phyloP scores from a whole-genome alignment of 208 protist genomes.

The Trypanosoma rangeli region DNA sequence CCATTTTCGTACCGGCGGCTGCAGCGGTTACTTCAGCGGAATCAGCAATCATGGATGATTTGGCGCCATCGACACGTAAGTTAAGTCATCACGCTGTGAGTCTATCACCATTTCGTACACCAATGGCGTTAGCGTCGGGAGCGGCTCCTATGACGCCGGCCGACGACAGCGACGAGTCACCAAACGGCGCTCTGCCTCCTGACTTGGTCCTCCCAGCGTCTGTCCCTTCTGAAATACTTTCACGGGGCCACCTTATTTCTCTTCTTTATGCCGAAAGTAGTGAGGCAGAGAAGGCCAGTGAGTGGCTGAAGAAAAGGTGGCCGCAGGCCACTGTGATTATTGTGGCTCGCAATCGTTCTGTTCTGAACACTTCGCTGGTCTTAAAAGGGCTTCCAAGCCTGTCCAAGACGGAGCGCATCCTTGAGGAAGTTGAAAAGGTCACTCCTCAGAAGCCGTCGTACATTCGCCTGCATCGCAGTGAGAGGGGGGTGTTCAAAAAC shows the following conservation, averaged over 20 bases:
- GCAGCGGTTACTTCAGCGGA: neutral
- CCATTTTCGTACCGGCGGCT: neutral
- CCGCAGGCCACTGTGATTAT: slow-evolving; percentile 45
- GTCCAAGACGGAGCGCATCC: slow-evolving; percentile 58
- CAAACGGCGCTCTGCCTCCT: slow-evolving; percentile 24
- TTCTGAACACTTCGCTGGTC: slow-evolving; percentile 75
- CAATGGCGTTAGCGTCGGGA: slow-evolving; percentile 5
- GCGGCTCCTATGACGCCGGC: neutral
- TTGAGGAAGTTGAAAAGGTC: slow-evolving; percentile 53
- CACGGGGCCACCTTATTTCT: slow-evolving; percentile 50
- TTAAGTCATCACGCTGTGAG: neutral
- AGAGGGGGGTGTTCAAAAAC: slow-evolving; percentile 81
- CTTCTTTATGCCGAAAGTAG: slow-evolving; percentile 71
- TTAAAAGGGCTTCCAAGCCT: slow-evolving; percentile 78
- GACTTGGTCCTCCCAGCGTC: slow-evolving; percentile 52
- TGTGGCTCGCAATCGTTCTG: slow-evolving; percentile 52
- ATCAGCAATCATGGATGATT: neutral
- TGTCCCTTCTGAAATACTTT: slow-evolving; percentile 31
- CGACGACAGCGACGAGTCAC: slow-evolving; percentile 30
- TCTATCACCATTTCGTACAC: slow-evolving; percentile 28
- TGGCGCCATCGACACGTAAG: slow-evolving; percentile 3
- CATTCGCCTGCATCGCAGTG: slow-evolving; percentile 76
- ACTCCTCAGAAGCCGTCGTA: slow-evolving; percentile 74
- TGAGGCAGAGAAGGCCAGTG: slow-evolving; percentile 62
- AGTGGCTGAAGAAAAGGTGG: slow-evolving; percentile 64